These are phyloP conservation scores for Fusarium ramigenum DNA, from an alignment of 2,329 filamentous ascomycete genomes.

Conservation along the genomic window DNA sequence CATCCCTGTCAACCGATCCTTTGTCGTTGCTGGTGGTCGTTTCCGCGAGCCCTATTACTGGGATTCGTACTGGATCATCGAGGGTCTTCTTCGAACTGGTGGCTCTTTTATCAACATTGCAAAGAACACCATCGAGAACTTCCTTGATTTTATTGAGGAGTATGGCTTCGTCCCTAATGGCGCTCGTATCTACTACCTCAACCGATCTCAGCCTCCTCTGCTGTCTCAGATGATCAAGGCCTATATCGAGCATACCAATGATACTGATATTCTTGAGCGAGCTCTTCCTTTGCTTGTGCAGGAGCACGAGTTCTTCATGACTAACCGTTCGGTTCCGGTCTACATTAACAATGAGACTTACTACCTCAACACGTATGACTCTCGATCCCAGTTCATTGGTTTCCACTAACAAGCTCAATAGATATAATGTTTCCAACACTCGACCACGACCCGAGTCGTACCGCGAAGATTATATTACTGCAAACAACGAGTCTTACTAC, in stretches of 20 bases:
- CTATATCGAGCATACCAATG: slow-evolving; percentile 72
- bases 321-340: slow-evolving; percentile 67
- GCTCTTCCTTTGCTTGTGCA: slow-evolving; percentile 70
- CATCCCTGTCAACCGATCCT: slow-evolving; percentile 72
- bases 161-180: slow-evolving; percentile 76
- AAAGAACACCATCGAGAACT: slow-evolving; percentile 75
- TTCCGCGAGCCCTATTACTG: slow-evolving; percentile 78
- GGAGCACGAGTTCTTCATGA: slow-evolving; percentile 71
- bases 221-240: slow-evolving; percentile 72
- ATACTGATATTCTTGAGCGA: slow-evolving; percentile 67
- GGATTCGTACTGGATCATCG: slow-evolving; percentile 76
- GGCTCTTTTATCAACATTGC: slow-evolving; percentile 71
- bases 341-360: slow-evolving; percentile 58
- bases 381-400: not conserved
- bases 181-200: slow-evolving; percentile 73
- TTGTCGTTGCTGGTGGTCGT: slow-evolving; percentile 76
- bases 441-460: slow-evolving; percentile 75
- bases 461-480: slow-evolving; percentile 71
- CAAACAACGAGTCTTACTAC: slow-evolving; percentile 72
- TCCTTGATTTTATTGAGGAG: slow-evolving; percentile 71
- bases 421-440: slow-evolving; percentile 70
- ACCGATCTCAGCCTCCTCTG: slow-evolving; percentile 73
- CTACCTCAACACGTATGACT: slow-evolving; percentile 63
- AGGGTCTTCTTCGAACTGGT: slow-evolving; percentile 71
- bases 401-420: slow-evolving; percentile 26